Evolutionary conservation across 495 filamentous ascomycete species (phyloP).

Genomic region (Rhypophila decipiens): DNA sequence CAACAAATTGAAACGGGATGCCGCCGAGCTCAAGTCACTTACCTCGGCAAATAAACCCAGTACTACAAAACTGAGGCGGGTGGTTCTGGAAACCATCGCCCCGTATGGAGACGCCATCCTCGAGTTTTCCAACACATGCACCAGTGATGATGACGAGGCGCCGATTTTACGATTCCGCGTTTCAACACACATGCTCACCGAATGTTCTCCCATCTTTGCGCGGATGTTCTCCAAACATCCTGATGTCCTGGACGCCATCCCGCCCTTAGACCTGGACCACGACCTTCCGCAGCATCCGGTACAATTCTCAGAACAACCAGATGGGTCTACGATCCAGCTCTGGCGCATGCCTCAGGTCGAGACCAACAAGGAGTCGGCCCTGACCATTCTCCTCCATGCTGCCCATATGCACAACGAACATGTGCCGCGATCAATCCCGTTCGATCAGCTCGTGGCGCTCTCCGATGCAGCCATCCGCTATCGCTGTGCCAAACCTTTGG

Average conservation of each 20-base stretch:
- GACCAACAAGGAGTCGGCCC: constrained; percentile 21
- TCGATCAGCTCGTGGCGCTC: constrained; percentile 34
- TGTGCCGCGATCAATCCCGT: constrained; percentile 29
- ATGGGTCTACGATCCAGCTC: constrained; percentile 25
- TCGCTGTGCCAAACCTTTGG: constrained; percentile 32
- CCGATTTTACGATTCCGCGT: constrained; percentile 33
- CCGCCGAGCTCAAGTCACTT: constrained; percentile 7
- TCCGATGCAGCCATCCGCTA: constrained; percentile 31
- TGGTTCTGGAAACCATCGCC: constrained; percentile 18
- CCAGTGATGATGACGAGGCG: constrained; percentile 5
- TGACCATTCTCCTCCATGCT: constrained; percentile 34
- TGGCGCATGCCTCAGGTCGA: constrained; percentile 37
- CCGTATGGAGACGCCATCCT: constrained; percentile 28
- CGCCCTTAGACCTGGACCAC: constrained; percentile 12
- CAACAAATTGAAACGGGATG: constrained; percentile 18
- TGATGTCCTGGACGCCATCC: background rate
- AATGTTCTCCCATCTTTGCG: constrained; percentile 30
- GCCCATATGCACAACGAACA: constrained; percentile 36
- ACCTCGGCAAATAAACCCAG: too few relatives aligned
- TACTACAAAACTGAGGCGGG: constrained; percentile 10
- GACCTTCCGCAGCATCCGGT: constrained; percentile 27
- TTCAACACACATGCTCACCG: constrained; percentile 30
- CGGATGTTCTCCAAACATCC: constrained; percentile 22
- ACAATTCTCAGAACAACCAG: constrained; percentile 19
- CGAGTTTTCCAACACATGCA: constrained; percentile 29